phyloP scores from a whole-genome alignment of 306 rosid genomes.

The Quercus dentata region DNA sequence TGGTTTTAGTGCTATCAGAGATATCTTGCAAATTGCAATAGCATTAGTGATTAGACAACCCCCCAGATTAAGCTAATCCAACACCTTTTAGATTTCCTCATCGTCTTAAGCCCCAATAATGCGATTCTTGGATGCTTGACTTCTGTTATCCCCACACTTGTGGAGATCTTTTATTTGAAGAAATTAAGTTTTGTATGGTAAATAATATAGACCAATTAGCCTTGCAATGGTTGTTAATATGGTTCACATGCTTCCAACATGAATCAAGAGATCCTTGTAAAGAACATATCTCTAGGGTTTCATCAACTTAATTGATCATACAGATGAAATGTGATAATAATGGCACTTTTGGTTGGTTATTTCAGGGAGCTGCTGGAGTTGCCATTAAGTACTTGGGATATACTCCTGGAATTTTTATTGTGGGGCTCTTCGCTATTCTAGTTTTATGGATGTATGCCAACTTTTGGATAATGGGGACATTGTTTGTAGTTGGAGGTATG shows the following conservation, averaged over 20 bases:
- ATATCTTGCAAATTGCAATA: neutral
- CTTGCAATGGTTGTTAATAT: too few species aligned
- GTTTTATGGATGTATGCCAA: conserved; percentile 97
- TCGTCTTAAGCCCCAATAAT: neutral
- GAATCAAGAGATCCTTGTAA: too few species aligned
- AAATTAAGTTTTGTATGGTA: too few species aligned
- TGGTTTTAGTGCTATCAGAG: neutral
- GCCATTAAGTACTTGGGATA: conserved; percentile 88
- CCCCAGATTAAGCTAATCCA: neutral
- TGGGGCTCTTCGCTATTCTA: conserved; percentile 88
- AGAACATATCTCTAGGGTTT: neutral
- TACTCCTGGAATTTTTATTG: conserved; percentile 92
- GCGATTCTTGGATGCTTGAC: neutral
- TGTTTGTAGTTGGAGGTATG: conserved; percentile 93
- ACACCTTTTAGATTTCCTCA: neutral
- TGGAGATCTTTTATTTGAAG: neutral
- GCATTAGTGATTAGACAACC: neutral
- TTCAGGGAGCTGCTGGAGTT: conserved; percentile 86
- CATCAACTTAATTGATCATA: conserved; percentile 12
- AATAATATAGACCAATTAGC: too few species aligned
- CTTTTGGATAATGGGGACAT: conserved; percentile 91
- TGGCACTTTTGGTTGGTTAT: conserved; percentile 35
- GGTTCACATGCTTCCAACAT: too few species aligned
- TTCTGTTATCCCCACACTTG: neutral
- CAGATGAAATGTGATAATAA: conserved; percentile 1